These are phyloP conservation scores for Hypoxylon sp. DNA, from an alignment of 2,329 filamentous ascomycete species.

Conservation along the genomic window DNA sequence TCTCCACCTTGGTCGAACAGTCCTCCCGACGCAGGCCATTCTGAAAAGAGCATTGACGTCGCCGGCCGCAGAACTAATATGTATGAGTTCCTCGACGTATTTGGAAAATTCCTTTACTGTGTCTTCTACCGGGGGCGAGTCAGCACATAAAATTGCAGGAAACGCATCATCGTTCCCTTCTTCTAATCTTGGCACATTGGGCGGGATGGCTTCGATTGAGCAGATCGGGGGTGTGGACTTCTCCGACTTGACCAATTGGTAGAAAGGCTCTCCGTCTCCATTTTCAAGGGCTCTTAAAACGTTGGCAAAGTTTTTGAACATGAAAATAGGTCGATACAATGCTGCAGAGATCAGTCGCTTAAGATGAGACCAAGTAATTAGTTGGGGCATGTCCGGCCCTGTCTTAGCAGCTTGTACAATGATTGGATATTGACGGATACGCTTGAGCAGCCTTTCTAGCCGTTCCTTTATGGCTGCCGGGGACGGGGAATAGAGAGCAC, in stretches of 20 bases:
- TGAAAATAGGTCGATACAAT: slow-evolving; percentile 62
- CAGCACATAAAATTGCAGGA: slow-evolving; percentile 64
- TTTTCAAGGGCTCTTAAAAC: slow-evolving; percentile 61
- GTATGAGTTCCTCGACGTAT: slow-evolving; percentile 55
- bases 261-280: slow-evolving; percentile 63
- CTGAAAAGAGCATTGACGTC: slow-evolving; percentile 60
- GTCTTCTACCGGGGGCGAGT: slow-evolving; percentile 54
- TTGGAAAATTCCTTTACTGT: slow-evolving; percentile 56
- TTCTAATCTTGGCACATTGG: slow-evolving; percentile 53
- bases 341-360: slow-evolving; percentile 60
- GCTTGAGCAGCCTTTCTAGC: slow-evolving; percentile 59
- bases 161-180: slow-evolving; percentile 61
- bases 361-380: slow-evolving; percentile 67
- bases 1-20: slow-evolving; percentile 52
- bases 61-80: slow-evolving; percentile 61
- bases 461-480: slow-evolving; percentile 59
- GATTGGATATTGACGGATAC: slow-evolving; percentile 61
- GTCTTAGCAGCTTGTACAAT: slow-evolving; percentile 55
- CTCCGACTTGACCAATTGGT: slow-evolving; percentile 52
- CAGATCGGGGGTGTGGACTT: slow-evolving; percentile 50
- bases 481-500: slow-evolving; percentile 60
- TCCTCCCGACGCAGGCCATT: slow-evolving; percentile 55
- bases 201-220: slow-evolving; percentile 52
- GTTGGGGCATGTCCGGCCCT: slow-evolving; percentile 61
- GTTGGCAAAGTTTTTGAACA: slow-evolving; percentile 61